Conservation (phyloP, 2,329 filamentous ascomycete genomes). For the Furcasterigmium sp. region DNA sequence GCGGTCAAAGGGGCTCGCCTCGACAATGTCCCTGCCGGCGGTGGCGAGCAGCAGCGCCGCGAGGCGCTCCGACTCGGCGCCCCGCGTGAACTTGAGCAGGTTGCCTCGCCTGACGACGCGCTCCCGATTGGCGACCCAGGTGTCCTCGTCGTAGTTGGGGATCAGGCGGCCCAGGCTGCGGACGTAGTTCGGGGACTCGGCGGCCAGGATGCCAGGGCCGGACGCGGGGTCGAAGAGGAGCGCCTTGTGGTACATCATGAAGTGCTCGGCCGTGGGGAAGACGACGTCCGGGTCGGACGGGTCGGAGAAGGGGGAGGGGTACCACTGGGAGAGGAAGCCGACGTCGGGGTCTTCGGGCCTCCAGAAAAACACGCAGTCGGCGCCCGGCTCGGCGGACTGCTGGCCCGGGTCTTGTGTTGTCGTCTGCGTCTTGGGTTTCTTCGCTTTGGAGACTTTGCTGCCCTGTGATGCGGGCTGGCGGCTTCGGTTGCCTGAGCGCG, state of each 20-base stretch:
- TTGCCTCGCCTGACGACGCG: slow-evolving; percentile 54
- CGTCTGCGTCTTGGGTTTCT: no score
- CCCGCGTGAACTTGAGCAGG: slow-evolving; percentile 51
- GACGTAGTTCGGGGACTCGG: slow-evolving; percentile 38
- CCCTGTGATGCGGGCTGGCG: no score
- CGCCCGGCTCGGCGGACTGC: no score
- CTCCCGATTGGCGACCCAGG: slow-evolving; percentile 47
- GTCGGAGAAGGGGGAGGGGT: slow-evolving; percentile 41
- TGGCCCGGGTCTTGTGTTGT: no score
- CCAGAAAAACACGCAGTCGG: slow-evolving; percentile 39
- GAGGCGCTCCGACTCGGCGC: slow-evolving; percentile 35
- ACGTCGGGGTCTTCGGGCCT: slow-evolving; percentile 36
- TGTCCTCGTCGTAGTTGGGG: slow-evolving; percentile 39
- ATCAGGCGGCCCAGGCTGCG: slow-evolving; percentile 53
- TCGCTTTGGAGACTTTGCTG: no score
- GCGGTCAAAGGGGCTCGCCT: slow-evolving; percentile 54
- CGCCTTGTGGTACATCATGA: slow-evolving; percentile 52
- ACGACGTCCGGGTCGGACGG: slow-evolving; percentile 25
- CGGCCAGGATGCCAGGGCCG: slow-evolving; percentile 37
- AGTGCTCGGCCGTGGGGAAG: slow-evolving; percentile 49
- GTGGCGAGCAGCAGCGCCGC: slow-evolving; percentile 48
- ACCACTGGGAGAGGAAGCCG: slow-evolving; percentile 62
- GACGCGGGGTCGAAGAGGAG: slow-evolving; percentile 44
- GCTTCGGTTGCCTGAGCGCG: no score
- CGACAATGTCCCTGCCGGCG: slow-evolving; percentile 55